Percentiles rank a stretch among this genome's conserved stretches.
These are phyloP conservation scores for Mercurialis annua DNA, from an alignment of 345 rosid species.

Conservation along the genomic window DNA sequence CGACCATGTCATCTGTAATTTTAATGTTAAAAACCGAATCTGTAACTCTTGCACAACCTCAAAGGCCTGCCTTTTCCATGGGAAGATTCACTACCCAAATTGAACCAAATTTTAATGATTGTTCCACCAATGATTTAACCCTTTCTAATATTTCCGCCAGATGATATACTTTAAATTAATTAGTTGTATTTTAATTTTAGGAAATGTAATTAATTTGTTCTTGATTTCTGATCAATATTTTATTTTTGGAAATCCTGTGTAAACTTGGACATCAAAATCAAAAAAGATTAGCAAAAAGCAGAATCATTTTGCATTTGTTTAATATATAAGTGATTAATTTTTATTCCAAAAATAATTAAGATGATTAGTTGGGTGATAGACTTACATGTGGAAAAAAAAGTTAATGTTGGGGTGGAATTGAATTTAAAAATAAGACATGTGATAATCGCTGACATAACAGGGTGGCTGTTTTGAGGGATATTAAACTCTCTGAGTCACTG, in stretches of 20 bases:
- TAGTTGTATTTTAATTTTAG: too few species aligned
- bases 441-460: too few species aligned
- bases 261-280: too few species aligned
- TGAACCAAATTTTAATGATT: neutral
- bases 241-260: too few species aligned
- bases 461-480: too few species aligned
- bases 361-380: neutral
- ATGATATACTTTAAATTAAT: constrained; percentile 1
- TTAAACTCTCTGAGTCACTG: too few species aligned
- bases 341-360: neutral
- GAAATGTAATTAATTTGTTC: neutral
- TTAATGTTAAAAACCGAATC: constrained; percentile 39
- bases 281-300: too few species aligned
- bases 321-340: too few species aligned
- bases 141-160: constrained; percentile 17
- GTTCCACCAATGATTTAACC: constrained; percentile 19
- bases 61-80: constrained; percentile 36
- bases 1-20: constrained; percentile 44
- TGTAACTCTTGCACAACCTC: constrained; percentile 33
- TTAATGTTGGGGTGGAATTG: too few species aligned
- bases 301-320: too few species aligned
- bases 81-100: constrained; percentile 10
- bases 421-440: too few species aligned
- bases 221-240: neutral
- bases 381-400: neutral